Base-by-base conservation (phyloP, 1,284 basidiomycete genomes). In the Microbotryomycetes sp. region DNA sequence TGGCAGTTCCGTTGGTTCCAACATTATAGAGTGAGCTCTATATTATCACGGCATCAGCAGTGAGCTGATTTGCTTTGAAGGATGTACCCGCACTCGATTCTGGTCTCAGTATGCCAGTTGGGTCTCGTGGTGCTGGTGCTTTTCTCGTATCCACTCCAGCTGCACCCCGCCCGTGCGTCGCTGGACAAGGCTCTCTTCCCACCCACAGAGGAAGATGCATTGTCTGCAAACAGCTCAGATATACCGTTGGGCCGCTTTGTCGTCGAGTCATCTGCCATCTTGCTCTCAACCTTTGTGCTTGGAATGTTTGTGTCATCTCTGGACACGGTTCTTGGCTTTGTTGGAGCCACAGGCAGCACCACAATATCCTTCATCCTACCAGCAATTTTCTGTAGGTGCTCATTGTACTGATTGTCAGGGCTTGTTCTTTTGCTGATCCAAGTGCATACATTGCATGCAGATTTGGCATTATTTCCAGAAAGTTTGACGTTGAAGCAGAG, bases 291-390 rank as follows among this genome's bases (percentile, higher is more conserved):
- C 4, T 91, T 90, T 72, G 75, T 80, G 4, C 84, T 92, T 61
- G 90, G 91, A 2, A 89, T 87, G 75, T 80, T 89, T 65, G 85
- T 96, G 15, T 84, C 90, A 73, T 83, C 91, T 74, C 77, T 96
- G 62, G 84, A 87, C 35, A 52, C 63, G 0, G 91, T 97, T 13
- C 80, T 97, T 29, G 90, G 92, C 4, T 96, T 98, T 73, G 96
- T 99, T 27, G 96, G 96, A 6, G 88, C 91, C 11, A 96, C 94
- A 0, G 96, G 96, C 18, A 93, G 89, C 21, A 97, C 94, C 16
- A 97, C 80, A 35, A 93, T 99, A 68, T 93, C 90, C 9, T 98
- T 98, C 76, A 97, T 98, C 73, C 81, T 98, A 4, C 94, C 96
- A 0, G 91, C 92, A 3, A 70, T 55, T 74, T 89, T 61, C 84